Base-by-base conservation (phyloP, 2,329 filamentous ascomycete genomes). In the Chrysosporium queenslandicum region DNA sequence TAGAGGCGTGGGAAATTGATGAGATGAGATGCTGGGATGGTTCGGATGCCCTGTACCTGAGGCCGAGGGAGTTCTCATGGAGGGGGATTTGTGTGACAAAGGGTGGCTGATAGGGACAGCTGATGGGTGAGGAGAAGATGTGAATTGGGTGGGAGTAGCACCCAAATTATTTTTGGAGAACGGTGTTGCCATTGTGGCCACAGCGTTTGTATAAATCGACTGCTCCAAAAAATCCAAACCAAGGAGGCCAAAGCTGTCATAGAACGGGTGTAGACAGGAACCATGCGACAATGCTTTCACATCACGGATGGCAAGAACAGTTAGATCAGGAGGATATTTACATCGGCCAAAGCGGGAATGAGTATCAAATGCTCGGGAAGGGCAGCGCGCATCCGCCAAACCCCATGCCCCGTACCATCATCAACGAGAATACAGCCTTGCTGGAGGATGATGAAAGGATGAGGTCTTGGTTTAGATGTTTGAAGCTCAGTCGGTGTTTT, bases 51-150 rank as follows among this genome's bases (percentile, higher is more conserved):
- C 63, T 11, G 66, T 61, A 4, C 66, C 64, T 27, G 68, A 69
- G 11, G 63, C 68, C 20, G 71, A 70, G 1, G 71, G 71, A 0
- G 71, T 74, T 54, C 66, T 68, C 53, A 66, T 68, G 4, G 71
- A 71, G 2, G 71, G 71, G 5, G 71, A 74, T 57, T 72, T 74
- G 53, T 72, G 68, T 14, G 71, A 66, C 18, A 72, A 60, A 23
- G 68, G 65, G 21, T 64, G 64, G 37, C 65, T 61, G 61, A 71
- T 68, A 51, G 69, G 64, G 23, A 64, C 65, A 45, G 66, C 68
- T 25, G 69, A 64, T 8, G 69, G 70, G 50, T 67, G 69, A 45
- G 71, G 71, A 20, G 71, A 73, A 29, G 71, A 69, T 29, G 69
- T 71, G 39, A 71, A 60, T 55, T 71, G 66, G 18, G 65, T 72